A percentile compares a stretch with the other conserved stretches of the same genome.
phyloP scores from a whole-genome alignment of 352 stramenopile genomes.

The Globisporangium lucens region DNA sequence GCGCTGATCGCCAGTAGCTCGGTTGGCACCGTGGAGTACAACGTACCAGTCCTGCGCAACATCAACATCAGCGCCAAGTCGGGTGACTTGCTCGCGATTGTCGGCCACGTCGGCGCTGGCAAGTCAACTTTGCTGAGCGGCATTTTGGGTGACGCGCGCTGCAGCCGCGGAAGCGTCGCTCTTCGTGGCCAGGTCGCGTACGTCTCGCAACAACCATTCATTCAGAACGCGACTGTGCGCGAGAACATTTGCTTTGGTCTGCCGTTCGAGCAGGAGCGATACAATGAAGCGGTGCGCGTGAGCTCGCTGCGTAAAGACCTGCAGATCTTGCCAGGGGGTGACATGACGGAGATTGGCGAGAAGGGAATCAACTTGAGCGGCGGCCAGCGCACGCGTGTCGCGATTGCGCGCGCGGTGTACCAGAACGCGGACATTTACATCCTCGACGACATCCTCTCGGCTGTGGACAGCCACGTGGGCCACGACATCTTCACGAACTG shows the following conservation, averaged over 20 bases:
- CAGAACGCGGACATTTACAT: conserved; percentile 93
- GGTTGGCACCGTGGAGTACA: conserved; percentile 19
- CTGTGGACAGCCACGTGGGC: conserved; percentile 96
- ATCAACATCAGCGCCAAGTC: conserved; percentile 70
- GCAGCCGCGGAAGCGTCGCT: conserved; percentile 22
- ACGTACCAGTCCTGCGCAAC: conserved; percentile 34
- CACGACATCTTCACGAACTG: conserved; percentile 94
- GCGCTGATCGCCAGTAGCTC: conserved; percentile 16
- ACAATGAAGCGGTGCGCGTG: conserved; percentile 51
- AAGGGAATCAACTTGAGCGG: conserved; percentile 97
- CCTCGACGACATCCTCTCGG: conserved; percentile 95
- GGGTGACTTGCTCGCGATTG: conserved; percentile 73
- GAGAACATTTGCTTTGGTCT: conserved; percentile 51
- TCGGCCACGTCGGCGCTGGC: conserved; percentile 70
- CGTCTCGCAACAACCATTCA: conserved; percentile 55
- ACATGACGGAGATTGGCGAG: conserved; percentile 97
- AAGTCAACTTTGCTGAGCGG: conserved; percentile 71
- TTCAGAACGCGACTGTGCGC: conserved; percentile 45
- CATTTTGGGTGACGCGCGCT: conserved; percentile 40
- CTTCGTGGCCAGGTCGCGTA: conserved; percentile 48
- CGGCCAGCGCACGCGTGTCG: conserved; percentile 93
- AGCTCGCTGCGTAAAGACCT: conserved; percentile 87
- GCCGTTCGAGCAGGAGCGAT: conserved; percentile 33
- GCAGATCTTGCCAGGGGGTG: conserved; percentile 86
- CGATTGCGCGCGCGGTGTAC: conserved; percentile 94